Conservation (phyloP, 1,139 yeast genomes). For the Debaryomyces singareniensis region DNA sequence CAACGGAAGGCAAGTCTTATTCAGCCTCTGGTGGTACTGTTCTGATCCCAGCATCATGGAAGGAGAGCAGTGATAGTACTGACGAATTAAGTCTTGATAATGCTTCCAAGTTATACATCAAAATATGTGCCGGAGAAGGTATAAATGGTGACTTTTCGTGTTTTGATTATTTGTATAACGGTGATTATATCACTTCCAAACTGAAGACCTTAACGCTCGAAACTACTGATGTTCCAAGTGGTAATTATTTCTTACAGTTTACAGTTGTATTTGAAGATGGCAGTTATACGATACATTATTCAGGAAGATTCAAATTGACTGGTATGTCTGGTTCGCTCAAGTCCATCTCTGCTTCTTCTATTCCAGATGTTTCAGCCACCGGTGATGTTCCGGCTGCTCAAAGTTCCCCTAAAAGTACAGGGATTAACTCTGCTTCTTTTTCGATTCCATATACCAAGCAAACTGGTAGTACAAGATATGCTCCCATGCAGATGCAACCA, state of each 20-base stretch:
- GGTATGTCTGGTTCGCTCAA: constrained; percentile 62
- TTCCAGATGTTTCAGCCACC: constrained; percentile 17
- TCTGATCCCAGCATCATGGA: constrained; percentile 54
- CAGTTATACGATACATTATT: constrained; percentile 55
- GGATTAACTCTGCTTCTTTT: constrained; percentile 28
- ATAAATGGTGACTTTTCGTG: constrained; percentile 42
- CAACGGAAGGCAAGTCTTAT: constrained; percentile 43
- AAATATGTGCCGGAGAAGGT: constrained; percentile 68
- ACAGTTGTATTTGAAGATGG: constrained; percentile 39
- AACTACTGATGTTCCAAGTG: constrained; percentile 46
- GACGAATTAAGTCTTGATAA: constrained; percentile 33
- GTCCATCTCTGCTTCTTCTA: constrained; percentile 5
- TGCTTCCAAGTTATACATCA: constrained; percentile 35
- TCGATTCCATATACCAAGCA: constrained; percentile 62
- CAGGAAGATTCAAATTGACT: constrained; percentile 56
- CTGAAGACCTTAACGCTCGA: constrained; percentile 37
- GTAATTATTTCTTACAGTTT: constrained; percentile 67
- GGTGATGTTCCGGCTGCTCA: constrained; percentile 20
- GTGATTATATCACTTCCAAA: constrained; percentile 6
- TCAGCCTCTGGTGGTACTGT: constrained; percentile 45
- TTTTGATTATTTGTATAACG: constrained; percentile 20
- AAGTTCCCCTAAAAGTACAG: constrained; percentile 15
- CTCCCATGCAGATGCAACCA: constrained; percentile 92
- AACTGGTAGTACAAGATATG: constrained; percentile 69
- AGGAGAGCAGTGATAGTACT: constrained; percentile 1